Base-by-base conservation (phyloP, 495 filamentous ascomycete species). In the Sordaria brevicollis region DNA sequence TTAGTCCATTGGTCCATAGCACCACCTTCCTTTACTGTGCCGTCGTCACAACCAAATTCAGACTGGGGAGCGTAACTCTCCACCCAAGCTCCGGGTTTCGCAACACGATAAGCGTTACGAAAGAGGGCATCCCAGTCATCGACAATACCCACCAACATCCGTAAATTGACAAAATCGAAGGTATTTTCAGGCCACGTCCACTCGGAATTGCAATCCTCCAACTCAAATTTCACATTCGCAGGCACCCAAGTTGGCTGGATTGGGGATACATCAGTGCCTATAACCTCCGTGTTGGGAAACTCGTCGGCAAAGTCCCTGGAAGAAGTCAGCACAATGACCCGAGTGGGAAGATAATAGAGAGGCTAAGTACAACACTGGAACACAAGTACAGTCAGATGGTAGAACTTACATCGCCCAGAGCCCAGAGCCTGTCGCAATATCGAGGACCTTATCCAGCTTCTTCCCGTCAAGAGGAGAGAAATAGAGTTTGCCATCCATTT, bases 91-190 rank as follows among this genome's bases (percentile, higher is more conserved):
- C 83, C 83, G 9, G 83, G 83, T 57, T 80, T 82, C 21, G 79
- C 70, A 1, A 69, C 66, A 1, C 34, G 35, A 69, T 75, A 81
- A 9, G 74, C 76, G 67, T 83, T 72, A 9, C 68, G 11, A 57
- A 79, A 77, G 6, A 81, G 82, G 29, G 71, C 77, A 5, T 81
- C 74, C 88, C 89, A 91, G 72, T 90, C 82, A 11, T 72, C 74
- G 57, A 91, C 82, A n/a, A 80, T 81, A 33, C 85, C 86, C 67
- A 83, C 81, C 17, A 90, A 74, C 8, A 79, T 75, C 31, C 89
- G 85, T 1, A 86, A 79, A 76, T 91, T 88, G 65, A 91, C 81
- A 68, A 87, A 89, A 78, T 92, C 89, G 73, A 91, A 90, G 65
- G 77, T 72, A 67, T 84, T 75, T 1, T 76, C 74, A 3, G 76